A percentile compares a stretch with the other conserved stretches of the same genome.
Evolutionary conservation across 371 early-diverging fungal genomes (phyloP).

Genomic region (Smittium mucronatum): DNA sequence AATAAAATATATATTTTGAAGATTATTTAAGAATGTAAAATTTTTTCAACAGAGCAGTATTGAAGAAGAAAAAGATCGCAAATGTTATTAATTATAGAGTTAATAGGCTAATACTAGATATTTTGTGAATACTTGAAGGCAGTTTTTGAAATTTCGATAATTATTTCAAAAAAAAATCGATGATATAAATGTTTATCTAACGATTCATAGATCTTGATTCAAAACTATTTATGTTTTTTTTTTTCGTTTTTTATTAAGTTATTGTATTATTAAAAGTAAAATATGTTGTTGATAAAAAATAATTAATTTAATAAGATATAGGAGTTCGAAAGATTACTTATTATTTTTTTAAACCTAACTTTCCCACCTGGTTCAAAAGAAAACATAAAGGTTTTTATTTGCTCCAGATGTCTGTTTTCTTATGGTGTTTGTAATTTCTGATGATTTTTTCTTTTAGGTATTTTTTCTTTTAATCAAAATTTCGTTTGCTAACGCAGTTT

Average conservation of each 20-base stretch:
- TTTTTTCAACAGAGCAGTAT: too few relatives aligned
- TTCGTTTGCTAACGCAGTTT: neutral
- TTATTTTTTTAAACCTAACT: neutral
- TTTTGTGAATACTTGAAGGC: too few relatives aligned
- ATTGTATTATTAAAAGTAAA: neutral
- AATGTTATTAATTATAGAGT: too few relatives aligned
- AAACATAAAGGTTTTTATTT: neutral
- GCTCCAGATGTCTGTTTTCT: neutral
- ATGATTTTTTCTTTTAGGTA: neutral
- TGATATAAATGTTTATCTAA: too few relatives aligned
- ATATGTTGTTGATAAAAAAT: neutral
- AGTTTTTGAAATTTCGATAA: too few relatives aligned
- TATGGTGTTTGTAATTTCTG: neutral
- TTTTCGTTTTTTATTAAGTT: neutral
- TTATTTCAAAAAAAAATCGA: too few relatives aligned
- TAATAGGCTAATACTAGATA: too few relatives aligned
- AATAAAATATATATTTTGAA: too few relatives aligned
- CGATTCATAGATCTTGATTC: too few relatives aligned
- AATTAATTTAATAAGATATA: neutral
- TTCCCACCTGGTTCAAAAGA: neutral
- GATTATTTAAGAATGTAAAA: too few relatives aligned
- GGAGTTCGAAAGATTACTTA: neutral
- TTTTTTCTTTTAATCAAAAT: neutral
- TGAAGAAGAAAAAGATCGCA: too few relatives aligned
- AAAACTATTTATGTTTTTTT: neutral